A percentile compares a stretch with the other conserved stretches of the same genome.
Evolutionary conservation across 192 early-diverging fungal species (phyloP).

Genomic region (Podila epicladia): DNA sequence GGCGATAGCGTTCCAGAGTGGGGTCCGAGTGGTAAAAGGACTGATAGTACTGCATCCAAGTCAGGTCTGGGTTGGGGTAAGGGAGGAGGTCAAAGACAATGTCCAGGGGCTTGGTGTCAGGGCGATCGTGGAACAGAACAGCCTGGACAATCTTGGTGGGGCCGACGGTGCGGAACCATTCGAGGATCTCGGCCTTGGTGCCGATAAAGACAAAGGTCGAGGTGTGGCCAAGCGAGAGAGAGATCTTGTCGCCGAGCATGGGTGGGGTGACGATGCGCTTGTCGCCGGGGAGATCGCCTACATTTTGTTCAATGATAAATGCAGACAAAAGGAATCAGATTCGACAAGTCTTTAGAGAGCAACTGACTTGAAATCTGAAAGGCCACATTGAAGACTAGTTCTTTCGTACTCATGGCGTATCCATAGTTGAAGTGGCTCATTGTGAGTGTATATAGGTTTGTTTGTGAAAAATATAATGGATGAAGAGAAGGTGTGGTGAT

Average conservation of each 20-base stretch:
- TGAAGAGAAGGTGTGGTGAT: too few relatives aligned
- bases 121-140: constrained; percentile 48
- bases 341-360: too few relatives aligned
- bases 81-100: constrained; percentile 58
- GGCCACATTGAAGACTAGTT: neutral
- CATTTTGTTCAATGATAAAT: neutral
- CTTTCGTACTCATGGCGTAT: constrained; percentile 44
- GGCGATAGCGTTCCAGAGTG: constrained; percentile 34
- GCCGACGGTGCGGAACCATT: constrained; percentile 55
- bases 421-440: constrained; percentile 43
- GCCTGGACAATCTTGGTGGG: constrained; percentile 37
- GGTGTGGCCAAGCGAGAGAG: constrained; percentile 52
- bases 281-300: constrained; percentile 42
- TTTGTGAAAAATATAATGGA: too few relatives aligned
- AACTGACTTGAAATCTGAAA: neutral
- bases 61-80: constrained; percentile 57
- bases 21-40: constrained; percentile 54
- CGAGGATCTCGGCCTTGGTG: constrained; percentile 56
- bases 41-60: constrained; percentile 48
- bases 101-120: constrained; percentile 40
- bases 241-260: constrained; percentile 54
- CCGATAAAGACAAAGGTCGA: constrained; percentile 59
- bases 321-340: neutral
- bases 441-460: neutral
- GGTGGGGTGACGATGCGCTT: constrained; percentile 56